Conservation (phyloP, 192 early-diverging fungal genomes). For the Coemansia sp. region DNA sequence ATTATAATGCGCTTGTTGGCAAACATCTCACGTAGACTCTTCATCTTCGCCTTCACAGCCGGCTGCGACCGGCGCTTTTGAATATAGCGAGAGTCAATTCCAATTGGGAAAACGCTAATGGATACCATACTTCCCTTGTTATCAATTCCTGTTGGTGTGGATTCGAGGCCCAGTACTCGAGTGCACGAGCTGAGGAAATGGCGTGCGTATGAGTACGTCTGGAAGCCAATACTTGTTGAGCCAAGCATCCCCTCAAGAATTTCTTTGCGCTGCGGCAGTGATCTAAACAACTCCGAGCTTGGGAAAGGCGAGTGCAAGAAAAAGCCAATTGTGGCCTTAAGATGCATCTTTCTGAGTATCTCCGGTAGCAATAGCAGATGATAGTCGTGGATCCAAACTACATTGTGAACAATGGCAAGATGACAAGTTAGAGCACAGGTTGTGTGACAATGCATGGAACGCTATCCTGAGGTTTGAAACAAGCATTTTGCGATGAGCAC, state of each 20-base stretch:
- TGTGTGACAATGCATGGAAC: background rate
- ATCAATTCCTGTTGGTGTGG: slow-evolving; percentile 85
- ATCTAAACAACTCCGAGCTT: slow-evolving; percentile 89
- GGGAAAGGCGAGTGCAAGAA: slow-evolving; percentile 97
- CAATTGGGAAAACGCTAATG: slow-evolving; percentile 93
- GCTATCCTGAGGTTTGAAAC: background rate
- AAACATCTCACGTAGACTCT: slow-evolving; percentile 78
- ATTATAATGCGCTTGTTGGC: slow-evolving; percentile 90
- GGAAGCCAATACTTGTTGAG: slow-evolving; percentile 91
- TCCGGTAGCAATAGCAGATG: slow-evolving; percentile 89
- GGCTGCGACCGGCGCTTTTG: slow-evolving; percentile 62
- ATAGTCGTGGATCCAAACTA: slow-evolving; percentile 90
- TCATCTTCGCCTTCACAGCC: slow-evolving; percentile 75
- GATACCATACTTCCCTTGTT: slow-evolving; percentile 71
- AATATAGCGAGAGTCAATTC: slow-evolving; percentile 85
- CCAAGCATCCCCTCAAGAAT: slow-evolving; percentile 86
- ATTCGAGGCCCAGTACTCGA: slow-evolving; percentile 89
- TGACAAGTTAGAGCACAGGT: background rate
- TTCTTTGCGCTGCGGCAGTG: slow-evolving; percentile 78
- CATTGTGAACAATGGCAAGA: slow-evolving; percentile 4
- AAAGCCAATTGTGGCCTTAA: slow-evolving; percentile 83
- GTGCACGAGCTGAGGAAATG: slow-evolving; percentile 94
- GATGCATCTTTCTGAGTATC: slow-evolving; percentile 76
- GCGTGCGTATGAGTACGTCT: slow-evolving; percentile 92
- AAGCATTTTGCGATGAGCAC: background rate